phyloP scores from a whole-genome alignment of 345 rosid species.

The Lumnitzera racemosa region DNA sequence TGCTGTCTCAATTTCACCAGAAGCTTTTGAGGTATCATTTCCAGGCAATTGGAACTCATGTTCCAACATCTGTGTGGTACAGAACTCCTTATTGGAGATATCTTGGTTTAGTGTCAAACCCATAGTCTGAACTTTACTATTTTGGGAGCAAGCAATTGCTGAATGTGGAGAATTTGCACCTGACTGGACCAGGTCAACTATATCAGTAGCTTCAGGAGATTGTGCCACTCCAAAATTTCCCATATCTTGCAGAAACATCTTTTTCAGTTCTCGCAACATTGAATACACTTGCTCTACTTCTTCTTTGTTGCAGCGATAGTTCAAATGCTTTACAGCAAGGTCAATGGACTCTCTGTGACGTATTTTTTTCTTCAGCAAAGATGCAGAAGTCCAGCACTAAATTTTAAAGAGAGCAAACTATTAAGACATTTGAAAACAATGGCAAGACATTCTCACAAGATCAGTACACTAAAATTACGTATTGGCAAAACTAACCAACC shows the following conservation, averaged over 20 bases:
- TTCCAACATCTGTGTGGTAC: slow-evolving; percentile 15
- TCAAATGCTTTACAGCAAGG: slow-evolving; percentile 54
- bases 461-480: too few relatives aligned
- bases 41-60: neutral
- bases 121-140: slow-evolving; percentile 15
- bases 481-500: too few relatives aligned
- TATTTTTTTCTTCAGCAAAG: slow-evolving; percentile 56
- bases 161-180: slow-evolving; percentile 18
- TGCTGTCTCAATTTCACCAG: slow-evolving; percentile 38
- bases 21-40: slow-evolving; percentile 42
- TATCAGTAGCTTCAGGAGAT: slow-evolving; percentile 13
- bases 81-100: slow-evolving; percentile 21
- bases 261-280: slow-evolving; percentile 49
- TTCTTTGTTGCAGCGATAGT: slow-evolving; percentile 52
- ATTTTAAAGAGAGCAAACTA: slow-evolving; percentile 14
- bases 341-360: slow-evolving; percentile 56
- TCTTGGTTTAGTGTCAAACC: slow-evolving; percentile 20
- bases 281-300: slow-evolving; percentile 58
- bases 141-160: slow-evolving; percentile 10
- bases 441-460: too few relatives aligned
- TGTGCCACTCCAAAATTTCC: slow-evolving; percentile 21
- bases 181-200: slow-evolving; percentile 13
- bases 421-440: neutral
- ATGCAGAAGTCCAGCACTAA: slow-evolving; percentile 87
- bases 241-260: slow-evolving; percentile 32